phyloP scores from a whole-genome alignment of 2,329 filamentous ascomycete species.

The Ceratocystis destructans region DNA sequence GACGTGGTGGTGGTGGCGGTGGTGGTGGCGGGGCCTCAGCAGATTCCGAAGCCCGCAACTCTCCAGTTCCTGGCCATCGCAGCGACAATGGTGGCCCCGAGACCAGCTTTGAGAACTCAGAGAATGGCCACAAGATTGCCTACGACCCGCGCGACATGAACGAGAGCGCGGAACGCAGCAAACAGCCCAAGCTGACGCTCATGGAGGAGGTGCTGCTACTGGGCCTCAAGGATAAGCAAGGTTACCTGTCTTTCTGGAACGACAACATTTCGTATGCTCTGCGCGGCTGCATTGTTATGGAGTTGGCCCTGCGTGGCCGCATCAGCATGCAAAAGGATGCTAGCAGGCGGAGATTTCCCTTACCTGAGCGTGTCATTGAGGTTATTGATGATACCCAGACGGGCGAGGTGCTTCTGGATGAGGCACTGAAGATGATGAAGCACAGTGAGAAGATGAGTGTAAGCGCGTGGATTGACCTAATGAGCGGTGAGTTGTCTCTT shows the following conservation, averaged over 20 bases:
- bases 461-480: constrained; percentile 94
- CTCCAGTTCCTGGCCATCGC: constrained; percentile 38
- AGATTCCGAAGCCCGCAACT: constrained; percentile 32
- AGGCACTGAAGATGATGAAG: constrained; percentile 99
- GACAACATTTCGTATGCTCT: constrained; percentile 99
- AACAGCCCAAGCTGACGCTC: constrained; percentile 93
- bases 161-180: constrained; percentile 89
- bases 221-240: constrained; percentile 95
- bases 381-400: constrained; percentile 94
- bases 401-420: constrained; percentile 90
- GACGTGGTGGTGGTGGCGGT: constrained; percentile 57
- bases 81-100: constrained; percentile 49
- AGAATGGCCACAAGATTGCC: constrained; percentile 97
- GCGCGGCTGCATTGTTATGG: constrained; percentile 94
- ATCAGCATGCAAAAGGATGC: constrained; percentile 98
- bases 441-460: constrained; percentile 99
- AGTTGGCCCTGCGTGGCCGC: constrained; percentile 87
- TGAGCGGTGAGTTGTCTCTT: constrained; percentile 61
- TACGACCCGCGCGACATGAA: constrained; percentile 95
- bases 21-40: constrained; percentile 44
- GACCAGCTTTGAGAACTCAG: constrained; percentile 80
- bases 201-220: constrained; percentile 97
- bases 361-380: constrained; percentile 88
- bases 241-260: constrained; percentile 99
- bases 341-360: constrained; percentile 75